Evolutionary conservation across 768 basidiomycete genomes (phyloP).

Genomic region (Grammothele lineata): DNA sequence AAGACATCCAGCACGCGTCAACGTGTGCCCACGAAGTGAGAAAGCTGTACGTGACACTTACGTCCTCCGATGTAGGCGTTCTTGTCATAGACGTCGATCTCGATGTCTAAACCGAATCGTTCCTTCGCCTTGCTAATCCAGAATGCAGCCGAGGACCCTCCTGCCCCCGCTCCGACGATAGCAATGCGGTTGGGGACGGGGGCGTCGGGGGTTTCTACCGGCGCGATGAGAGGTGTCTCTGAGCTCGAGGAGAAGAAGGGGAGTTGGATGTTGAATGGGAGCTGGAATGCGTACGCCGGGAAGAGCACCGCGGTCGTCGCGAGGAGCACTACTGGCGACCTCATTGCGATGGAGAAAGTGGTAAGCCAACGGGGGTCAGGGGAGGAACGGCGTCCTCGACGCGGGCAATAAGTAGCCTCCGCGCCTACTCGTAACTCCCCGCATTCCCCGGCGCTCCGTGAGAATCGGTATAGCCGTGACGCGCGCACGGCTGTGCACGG

Average conservation of each 20-base stretch:
- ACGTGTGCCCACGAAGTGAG: too few relatives aligned
- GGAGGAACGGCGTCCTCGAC: too few relatives aligned
- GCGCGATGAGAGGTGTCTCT: conserved; percentile 5
- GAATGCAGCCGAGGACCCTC: conserved; percentile 77
- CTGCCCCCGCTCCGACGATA: conserved; percentile 89
- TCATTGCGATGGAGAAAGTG: too few relatives aligned
- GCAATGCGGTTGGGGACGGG: conserved; percentile 55
- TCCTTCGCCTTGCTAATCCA: conserved; percentile 81
- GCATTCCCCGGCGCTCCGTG: too few relatives aligned
- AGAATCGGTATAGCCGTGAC: too few relatives aligned
- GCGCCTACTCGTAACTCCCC: too few relatives aligned
- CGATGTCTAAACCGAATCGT: conserved; percentile 61
- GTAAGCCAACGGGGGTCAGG: too few relatives aligned
- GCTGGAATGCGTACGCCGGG: conserved; percentile 15
- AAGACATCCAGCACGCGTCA: conserved; percentile 2
- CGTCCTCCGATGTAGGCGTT: conserved; percentile 77
- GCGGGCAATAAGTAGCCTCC: too few relatives aligned
- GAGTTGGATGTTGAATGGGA: conserved; percentile 16
- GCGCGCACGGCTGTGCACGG: too few relatives aligned
- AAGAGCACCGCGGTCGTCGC: conserved; percentile 6
- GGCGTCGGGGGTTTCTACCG: not conserved
- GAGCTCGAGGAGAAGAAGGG: conserved; percentile 10
- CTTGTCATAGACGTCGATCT: conserved; percentile 83
- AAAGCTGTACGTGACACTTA: conserved; percentile 43
- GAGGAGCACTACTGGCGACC: conserved; percentile 2